These are phyloP conservation scores for Cordyceps sp. DNA, from an alignment of 2,329 filamentous ascomycete species.

Conservation along the genomic window DNA sequence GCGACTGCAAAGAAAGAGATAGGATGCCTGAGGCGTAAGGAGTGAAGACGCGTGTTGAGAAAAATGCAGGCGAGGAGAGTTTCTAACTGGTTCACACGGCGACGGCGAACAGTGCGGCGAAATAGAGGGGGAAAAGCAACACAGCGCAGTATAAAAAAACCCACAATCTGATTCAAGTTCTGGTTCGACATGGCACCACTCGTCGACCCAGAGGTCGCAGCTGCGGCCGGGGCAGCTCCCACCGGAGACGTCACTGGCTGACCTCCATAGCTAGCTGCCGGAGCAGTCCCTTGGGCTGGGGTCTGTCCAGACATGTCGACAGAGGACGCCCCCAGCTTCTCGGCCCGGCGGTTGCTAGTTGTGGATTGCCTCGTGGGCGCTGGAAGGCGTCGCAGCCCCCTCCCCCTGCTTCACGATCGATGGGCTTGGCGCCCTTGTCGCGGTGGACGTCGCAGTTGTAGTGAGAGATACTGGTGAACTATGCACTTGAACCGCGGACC, in stretches of 20 bases:
- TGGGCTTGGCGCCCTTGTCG: too few relatives aligned
- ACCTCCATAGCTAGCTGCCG: constrained; percentile 13
- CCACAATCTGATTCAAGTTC: constrained; percentile 92
- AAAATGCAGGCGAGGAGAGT: too few relatives aligned
- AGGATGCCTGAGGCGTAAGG: too few relatives aligned
- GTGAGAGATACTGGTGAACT: too few relatives aligned
- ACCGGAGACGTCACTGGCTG: constrained; percentile 18
- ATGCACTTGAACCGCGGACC: too few relatives aligned
- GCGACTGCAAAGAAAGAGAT: too few relatives aligned
- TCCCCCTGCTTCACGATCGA: too few relatives aligned
- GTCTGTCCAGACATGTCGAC: constrained; percentile 17
- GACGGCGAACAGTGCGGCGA: background rate
- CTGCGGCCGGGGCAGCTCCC: constrained; percentile 12
- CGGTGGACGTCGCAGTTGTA: too few relatives aligned
- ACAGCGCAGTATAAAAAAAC: too few relatives aligned
- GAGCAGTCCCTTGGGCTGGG: constrained; percentile 12
- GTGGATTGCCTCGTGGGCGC: background rate
- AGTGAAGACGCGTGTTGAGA: too few relatives aligned
- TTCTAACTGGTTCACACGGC: too few relatives aligned
- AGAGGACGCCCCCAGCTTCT: background rate
- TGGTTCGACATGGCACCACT: constrained; percentile 52
- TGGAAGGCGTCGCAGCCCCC: too few relatives aligned
- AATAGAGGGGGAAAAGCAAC: constrained; percentile 6
- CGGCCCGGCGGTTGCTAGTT: background rate
- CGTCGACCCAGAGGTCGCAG: constrained; percentile 12